Conservation (phyloP, 345 rosid species). For the Diplotaxis tenuifolia region DNA sequence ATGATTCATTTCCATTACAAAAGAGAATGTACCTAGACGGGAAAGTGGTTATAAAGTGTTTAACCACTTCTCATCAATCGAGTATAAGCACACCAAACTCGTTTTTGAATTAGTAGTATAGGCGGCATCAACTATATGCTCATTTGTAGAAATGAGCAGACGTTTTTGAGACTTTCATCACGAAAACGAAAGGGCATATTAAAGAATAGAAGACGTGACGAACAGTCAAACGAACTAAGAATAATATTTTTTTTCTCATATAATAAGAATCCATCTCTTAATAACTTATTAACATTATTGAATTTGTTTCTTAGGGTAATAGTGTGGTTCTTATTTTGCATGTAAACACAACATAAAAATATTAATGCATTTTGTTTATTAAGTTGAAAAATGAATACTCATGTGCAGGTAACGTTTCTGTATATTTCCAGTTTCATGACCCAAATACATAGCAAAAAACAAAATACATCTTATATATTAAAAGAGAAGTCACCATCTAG, state of each 20-base stretch:
- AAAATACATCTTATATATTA: no score
- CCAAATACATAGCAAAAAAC: neutral
- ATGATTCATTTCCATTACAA: conserved; percentile 3
- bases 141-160: conserved; percentile 9
- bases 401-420: neutral
- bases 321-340: neutral
- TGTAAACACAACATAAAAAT: neutral
- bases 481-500: no score
- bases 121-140: conserved; percentile 12
- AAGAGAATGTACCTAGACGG: conserved; percentile 21
- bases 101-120: neutral
- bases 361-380: neutral
- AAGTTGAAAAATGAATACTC: neutral
- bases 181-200: neutral
- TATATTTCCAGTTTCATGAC: neutral
- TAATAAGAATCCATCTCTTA: neutral
- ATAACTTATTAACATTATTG: neutral
- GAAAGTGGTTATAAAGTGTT: conserved; percentile 11
- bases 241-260: neutral
- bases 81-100: neutral
- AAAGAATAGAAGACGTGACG: neutral
- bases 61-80: neutral
- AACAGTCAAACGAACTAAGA: neutral
- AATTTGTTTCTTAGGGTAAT: neutral
- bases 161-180: conserved; percentile 6